Conservation (phyloP, 257 asterid genomes). For the Plectranthus barbatus region DNA sequence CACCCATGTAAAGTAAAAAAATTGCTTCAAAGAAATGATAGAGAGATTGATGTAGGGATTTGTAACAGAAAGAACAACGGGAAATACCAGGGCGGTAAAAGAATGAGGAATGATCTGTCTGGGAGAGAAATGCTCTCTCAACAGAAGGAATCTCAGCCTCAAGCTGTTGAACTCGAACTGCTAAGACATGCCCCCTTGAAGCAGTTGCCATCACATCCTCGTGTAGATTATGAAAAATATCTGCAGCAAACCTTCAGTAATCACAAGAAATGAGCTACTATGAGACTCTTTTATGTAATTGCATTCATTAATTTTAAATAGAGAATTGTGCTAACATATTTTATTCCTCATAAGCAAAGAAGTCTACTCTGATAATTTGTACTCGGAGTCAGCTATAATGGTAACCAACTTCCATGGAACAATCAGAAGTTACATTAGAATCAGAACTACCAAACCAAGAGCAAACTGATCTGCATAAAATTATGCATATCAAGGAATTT, state of each 20-base stretch:
- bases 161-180: conserved; percentile 78
- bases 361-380: background rate
- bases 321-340: background rate
- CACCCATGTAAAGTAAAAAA: background rate
- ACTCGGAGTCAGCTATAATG: background rate
- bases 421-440: background rate
- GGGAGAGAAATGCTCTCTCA: conserved; percentile 84
- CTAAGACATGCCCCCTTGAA: conserved; percentile 78
- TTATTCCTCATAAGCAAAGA: background rate
- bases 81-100: conserved; percentile 59
- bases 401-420: background rate
- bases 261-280: conserved; percentile 27
- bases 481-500: background rate
- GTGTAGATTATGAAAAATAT: conserved; percentile 79
- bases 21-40: background rate
- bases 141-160: conserved; percentile 73
- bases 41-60: background rate
- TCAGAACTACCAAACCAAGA: background rate
- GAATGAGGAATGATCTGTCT: conserved; percentile 75
- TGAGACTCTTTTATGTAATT: conserved; percentile 3
- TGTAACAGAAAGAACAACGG: conserved; percentile 9
- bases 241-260: conserved; percentile 88
- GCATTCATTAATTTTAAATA: background rate
- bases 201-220: conserved; percentile 93
- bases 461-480: background rate